Evolutionary conservation across 2,329 filamentous ascomycete genomes (phyloP).

Genomic region (Chrysoporthe austroafricana): DNA sequence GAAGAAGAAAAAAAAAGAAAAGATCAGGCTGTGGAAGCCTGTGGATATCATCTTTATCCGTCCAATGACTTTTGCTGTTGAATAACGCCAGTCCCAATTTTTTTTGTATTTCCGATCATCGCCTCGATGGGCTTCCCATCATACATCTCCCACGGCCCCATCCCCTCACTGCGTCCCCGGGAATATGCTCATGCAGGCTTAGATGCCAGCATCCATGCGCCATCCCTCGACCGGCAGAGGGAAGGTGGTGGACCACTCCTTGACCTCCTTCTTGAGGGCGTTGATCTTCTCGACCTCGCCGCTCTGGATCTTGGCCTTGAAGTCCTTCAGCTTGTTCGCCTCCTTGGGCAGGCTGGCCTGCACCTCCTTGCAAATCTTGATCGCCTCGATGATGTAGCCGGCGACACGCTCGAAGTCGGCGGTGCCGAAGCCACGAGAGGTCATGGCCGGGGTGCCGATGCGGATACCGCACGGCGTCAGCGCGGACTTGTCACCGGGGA

Average conservation of each 20-base stretch:
- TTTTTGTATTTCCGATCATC: background rate
- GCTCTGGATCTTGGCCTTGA: slow-evolving; percentile 86
- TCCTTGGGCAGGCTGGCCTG: slow-evolving; percentile 88
- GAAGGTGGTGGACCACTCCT: slow-evolving; percentile 85
- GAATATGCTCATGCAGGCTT: slow-evolving; percentile 35
- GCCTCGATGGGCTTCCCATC: background rate
- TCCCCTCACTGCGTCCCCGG: slow-evolving; percentile 15
- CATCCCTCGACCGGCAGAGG: slow-evolving; percentile 85
- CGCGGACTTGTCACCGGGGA: slow-evolving; percentile 96
- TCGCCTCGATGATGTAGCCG: slow-evolving; percentile 82
- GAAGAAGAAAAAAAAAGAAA: slow-evolving; percentile 18
- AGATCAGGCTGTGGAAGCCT: slow-evolving; percentile 29
- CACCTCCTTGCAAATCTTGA: slow-evolving; percentile 88
- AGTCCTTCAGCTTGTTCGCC: slow-evolving; percentile 99
- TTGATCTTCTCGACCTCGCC: slow-evolving; percentile 83
- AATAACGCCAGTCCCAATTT: slow-evolving; percentile 27
- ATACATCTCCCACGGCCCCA: slow-evolving; percentile 6
- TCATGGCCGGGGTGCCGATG: slow-evolving; percentile 97
- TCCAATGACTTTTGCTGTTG: slow-evolving; percentile 29
- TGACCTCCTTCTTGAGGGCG: slow-evolving; percentile 85
- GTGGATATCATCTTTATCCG: slow-evolving; percentile 29
- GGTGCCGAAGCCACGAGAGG: slow-evolving; percentile 88
- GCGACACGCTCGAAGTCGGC: slow-evolving; percentile 92
- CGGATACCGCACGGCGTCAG: slow-evolving; percentile 93
- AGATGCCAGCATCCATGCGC: slow-evolving; percentile 64